These are phyloP conservation scores for Boehmeria nivea DNA, from an alignment of 306 rosid genomes.

Conservation along the genomic window DNA sequence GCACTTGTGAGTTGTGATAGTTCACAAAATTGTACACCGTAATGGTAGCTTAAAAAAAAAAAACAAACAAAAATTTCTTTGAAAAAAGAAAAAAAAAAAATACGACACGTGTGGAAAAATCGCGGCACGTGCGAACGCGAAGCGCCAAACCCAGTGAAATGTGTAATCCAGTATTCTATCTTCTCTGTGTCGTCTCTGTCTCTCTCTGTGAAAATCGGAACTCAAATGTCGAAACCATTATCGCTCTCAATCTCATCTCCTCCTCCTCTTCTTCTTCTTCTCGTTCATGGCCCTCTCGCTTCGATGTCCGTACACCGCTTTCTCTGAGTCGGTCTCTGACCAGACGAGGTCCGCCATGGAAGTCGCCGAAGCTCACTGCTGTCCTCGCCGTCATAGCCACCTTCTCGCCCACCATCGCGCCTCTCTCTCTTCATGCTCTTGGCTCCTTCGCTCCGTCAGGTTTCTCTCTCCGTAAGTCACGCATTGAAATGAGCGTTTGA, in stretches of 20 bases:
- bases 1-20: too few species aligned
- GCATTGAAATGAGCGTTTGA: too few species aligned
- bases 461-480: conserved; percentile 42
- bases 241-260: conserved; percentile 12
- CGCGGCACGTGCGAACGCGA: conserved; percentile 4
- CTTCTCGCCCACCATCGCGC: conserved; percentile 27
- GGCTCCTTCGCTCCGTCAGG: conserved; percentile 33
- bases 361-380: conserved; percentile 40
- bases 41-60: too few species aligned
- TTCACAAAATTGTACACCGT: too few species aligned
- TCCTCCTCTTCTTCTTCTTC: conserved; percentile 13
- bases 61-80: too few species aligned
- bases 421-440: conserved; percentile 25
- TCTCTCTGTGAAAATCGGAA: too few species aligned
- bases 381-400: conserved; percentile 32
- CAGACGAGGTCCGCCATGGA: conserved; percentile 36
- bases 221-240: conserved; percentile 36
- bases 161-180: conserved; percentile 14
- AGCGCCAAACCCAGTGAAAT: conserved; percentile 9
- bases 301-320: conserved; percentile 19
- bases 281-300: conserved; percentile 22
- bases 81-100: too few species aligned
- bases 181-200: background rate
- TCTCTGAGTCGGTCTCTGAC: conserved; percentile 22
- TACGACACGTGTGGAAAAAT: too few species aligned